phyloP scores from a whole-genome alignment of 768 basidiomycete species.

The Rhizopogon salebrosus region DNA sequence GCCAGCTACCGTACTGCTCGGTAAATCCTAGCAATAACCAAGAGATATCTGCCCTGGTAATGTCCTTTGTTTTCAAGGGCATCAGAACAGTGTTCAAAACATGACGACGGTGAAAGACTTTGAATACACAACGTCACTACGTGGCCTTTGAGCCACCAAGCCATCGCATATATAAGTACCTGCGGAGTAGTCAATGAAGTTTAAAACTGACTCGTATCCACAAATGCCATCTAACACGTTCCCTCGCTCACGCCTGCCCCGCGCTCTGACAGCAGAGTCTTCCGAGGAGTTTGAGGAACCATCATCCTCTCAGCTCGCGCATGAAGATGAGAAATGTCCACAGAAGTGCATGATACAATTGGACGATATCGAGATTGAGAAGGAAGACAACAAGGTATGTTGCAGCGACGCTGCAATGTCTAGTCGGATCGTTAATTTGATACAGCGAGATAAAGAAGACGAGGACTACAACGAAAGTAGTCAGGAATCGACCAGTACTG shows the following conservation, averaged over 20 bases:
- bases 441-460: conserved; percentile 8
- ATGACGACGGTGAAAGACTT: background rate
- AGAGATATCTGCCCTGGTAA: too few relatives aligned
- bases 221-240: background rate
- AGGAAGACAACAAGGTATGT: conserved; percentile 2
- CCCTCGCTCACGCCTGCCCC: conserved; percentile 1
- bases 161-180: background rate
- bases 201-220: background rate
- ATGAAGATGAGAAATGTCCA: conserved; percentile 6
- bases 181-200: background rate
- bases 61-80: background rate
- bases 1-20: too few relatives aligned
- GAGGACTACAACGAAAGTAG: conserved; percentile 2
- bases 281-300: conserved; percentile 2
- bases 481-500: background rate
- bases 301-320: conserved; percentile 9
- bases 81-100: background rate
- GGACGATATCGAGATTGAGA: conserved; percentile 6
- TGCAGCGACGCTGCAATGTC: background rate
- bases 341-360: conserved; percentile 1
- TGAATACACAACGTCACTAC: background rate
- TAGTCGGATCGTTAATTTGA: background rate
- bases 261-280: conserved; percentile 8
- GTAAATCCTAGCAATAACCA: background rate
- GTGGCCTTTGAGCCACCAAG: conserved; percentile 5